A percentile compares a stretch with the other conserved stretches of the same genome.
Evolutionary conservation across 768 basidiomycete species (phyloP).

Genomic region (Xerocomus potaroensis): DNA sequence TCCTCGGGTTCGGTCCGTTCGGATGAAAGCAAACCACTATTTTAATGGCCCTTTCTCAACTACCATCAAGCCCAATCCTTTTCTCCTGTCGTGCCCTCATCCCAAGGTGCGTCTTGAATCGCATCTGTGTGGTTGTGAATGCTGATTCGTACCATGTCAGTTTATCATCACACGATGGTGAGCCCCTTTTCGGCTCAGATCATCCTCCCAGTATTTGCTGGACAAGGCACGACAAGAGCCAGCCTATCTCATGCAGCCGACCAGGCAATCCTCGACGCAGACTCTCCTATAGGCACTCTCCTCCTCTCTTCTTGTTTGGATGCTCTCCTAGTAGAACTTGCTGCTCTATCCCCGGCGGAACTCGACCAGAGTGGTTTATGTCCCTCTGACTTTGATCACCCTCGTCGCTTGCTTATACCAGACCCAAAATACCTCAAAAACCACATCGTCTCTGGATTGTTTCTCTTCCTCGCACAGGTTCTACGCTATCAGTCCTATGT

Average conservation of each 20-base stretch:
- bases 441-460: conserved; percentile 45
- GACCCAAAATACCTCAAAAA: conserved; percentile 38
- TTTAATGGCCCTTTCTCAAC: conserved; percentile 7
- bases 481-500: conserved; percentile 49
- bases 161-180: conserved; percentile 1
- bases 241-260: conserved; percentile 31
- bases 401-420: conserved; percentile 38
- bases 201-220: conserved; percentile 50
- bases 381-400: conserved; percentile 40
- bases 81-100: neutral
- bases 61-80: neutral
- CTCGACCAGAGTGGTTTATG: conserved; percentile 36
- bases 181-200: conserved; percentile 6
- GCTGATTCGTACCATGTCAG: neutral
- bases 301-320: conserved; percentile 50
- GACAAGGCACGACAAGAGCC: conserved; percentile 45
- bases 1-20: conserved; percentile 11
- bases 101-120: conserved; percentile 3
- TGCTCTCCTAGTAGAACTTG: conserved; percentile 47
- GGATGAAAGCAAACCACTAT: conserved; percentile 8
- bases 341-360: conserved; percentile 38
- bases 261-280: conserved; percentile 40
- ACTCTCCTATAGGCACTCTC: conserved; percentile 37
- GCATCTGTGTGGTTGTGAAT: neutral
- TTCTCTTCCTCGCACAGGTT: conserved; percentile 48